Evolutionary conservation across 169 alveolate genomes (phyloP), one percentile per base, ranked within the genome.

Genomic region (Amoebophrya sp.): DNA sequence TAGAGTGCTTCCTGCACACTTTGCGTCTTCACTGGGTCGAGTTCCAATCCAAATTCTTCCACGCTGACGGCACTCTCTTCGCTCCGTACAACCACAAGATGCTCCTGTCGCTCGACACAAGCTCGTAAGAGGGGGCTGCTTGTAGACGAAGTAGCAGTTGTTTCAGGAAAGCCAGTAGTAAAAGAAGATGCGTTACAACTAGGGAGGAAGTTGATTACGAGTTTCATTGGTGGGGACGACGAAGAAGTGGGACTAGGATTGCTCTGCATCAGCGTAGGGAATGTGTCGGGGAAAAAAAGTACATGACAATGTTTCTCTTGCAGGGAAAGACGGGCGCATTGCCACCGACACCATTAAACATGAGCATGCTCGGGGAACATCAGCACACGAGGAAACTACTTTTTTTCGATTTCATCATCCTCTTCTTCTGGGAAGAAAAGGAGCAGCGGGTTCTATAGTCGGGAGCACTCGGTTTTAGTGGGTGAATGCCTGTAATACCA

Each of bases 21-120:
- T 96, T 99, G 91, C 97, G 99, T 93, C 97, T 99, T 94, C 99
- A 99, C 94, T 99, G 99, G 99, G 99, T 99, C 89, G 99, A 99
- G 95, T 99, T 99, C 95, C 99, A 98, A 95, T 98, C 98, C 96
- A 99, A 99, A 95, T 99, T 99, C 95, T 99, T 96, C 97, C 97
- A 98, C 94, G 99, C 99, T 18, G 65, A 47, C 65, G 65, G 65
- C 29, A 6, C 6, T 29, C 83, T 65, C 39, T 65, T 65, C 26
- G 83, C 2, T 26, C 83, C 83, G 38, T 65, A 65, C 83, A 65
- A 65, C 83, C 83, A 65, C 83, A 65, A 65, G 33, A 29, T 26
- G 83, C 83, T 65, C 3, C 83, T 65, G 36, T 12, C 36, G 38
- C 2, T 65, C 36, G 83, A 65, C 83, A 65, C 83, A 23, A 23